phyloP scores from a whole-genome alignment of 208 protist species.

The Acanthamoeba lenticulata region DNA sequence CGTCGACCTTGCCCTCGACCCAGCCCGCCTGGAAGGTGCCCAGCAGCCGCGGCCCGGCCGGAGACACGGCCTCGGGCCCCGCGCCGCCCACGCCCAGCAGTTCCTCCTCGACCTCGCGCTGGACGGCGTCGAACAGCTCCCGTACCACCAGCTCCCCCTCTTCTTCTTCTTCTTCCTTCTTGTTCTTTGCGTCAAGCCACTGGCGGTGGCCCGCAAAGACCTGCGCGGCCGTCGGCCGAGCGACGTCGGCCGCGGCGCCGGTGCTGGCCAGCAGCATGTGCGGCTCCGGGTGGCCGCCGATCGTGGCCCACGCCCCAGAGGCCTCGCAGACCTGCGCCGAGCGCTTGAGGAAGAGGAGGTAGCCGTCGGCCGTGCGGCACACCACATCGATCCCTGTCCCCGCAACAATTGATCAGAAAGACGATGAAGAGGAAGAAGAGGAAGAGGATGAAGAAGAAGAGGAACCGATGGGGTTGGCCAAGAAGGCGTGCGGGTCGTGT shows the following conservation, averaged over 20 bases:
- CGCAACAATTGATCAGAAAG: not conserved
- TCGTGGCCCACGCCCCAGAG: not conserved
- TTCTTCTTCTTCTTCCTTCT: not conserved
- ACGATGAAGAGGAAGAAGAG: not conserved
- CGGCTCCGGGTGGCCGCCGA: not conserved
- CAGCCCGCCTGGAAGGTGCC: not conserved
- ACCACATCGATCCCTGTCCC: not conserved
- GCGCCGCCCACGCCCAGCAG: not conserved
- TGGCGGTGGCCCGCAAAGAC: not conserved
- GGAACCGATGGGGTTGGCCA: not conserved
- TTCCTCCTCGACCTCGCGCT: constrained; percentile 26
- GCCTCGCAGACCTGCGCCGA: not conserved
- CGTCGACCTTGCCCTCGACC: constrained; percentile 16
- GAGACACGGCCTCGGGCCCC: not conserved
- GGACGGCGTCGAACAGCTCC: not conserved
- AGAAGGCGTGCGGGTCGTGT: not conserved
- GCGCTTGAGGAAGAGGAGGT: not conserved
- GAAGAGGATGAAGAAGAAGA: not conserved
- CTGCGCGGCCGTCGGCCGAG: not conserved
- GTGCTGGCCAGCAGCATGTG: not conserved
- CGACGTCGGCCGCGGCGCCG: not conserved
- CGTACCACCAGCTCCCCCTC: not conserved
- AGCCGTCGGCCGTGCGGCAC: not conserved
- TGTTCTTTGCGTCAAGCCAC: not conserved
- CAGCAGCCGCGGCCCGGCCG: not conserved